A percentile compares a stretch with the other conserved stretches of the same genome.
These are phyloP conservation scores for Aspergillus pseudonomiae DNA, from an alignment of 2,329 filamentous ascomycete species.

Conservation along the genomic window DNA sequence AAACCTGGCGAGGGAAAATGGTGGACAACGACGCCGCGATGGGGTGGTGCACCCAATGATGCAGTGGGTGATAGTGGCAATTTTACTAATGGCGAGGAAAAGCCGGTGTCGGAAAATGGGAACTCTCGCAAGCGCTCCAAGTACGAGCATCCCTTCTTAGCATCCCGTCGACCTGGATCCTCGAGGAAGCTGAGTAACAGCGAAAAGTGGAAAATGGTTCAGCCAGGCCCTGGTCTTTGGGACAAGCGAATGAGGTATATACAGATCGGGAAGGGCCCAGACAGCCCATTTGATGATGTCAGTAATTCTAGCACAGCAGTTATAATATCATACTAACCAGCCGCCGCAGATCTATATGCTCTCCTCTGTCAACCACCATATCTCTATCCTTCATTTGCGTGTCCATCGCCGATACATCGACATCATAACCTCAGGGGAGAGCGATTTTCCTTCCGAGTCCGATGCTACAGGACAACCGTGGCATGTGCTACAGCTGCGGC, in stretches of 20 bases:
- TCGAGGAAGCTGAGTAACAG: conserved; percentile 49
- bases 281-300: conserved; percentile 58
- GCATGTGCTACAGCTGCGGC: conserved; percentile 56
- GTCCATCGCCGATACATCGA: conserved; percentile 61
- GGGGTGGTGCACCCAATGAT: conserved; percentile 54
- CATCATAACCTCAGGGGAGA: conserved; percentile 53
- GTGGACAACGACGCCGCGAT: conserved; percentile 61
- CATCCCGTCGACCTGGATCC: conserved; percentile 36
- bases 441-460: conserved; percentile 26
- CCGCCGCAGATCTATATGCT: conserved; percentile 59
- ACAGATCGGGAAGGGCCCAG: conserved; percentile 57
- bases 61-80: conserved; percentile 32
- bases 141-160: conserved; percentile 36
- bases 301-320: not conserved
- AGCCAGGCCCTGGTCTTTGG: conserved; percentile 56
- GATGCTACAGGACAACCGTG: conserved; percentile 44
- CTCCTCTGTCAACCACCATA: conserved; percentile 65
- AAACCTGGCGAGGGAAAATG: conserved; percentile 60
- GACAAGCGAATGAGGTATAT: conserved; percentile 59
- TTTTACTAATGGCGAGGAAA: conserved; percentile 32
- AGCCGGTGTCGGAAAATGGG: conserved; percentile 28
- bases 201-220: conserved; percentile 58
- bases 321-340: not conserved
- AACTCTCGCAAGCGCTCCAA: conserved; percentile 44
- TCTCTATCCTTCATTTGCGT: conserved; percentile 61